Base-by-base conservation (phyloP, 192 early-diverging fungal species). In the Rhizoclosmatium sp. region DNA sequence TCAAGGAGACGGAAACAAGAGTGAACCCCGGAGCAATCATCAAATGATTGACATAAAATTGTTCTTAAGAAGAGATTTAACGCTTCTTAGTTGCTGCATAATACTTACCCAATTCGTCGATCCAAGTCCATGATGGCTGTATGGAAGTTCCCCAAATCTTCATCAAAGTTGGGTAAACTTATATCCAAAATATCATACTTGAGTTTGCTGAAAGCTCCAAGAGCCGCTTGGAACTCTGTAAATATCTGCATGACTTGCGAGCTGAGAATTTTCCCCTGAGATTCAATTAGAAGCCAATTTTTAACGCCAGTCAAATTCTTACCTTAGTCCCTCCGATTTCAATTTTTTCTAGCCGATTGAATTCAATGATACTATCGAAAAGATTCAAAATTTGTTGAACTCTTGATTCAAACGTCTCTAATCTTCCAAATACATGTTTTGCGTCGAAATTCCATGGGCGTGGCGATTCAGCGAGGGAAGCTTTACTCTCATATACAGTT, bases 311-410 rank as follows among this genome's bases (percentile, higher is more conserved):
- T 9, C 7, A 19, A 78, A 39, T 41, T 3, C 45, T 10, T 45
- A 89, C 88, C 84, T 92, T 92, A n/a, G 89, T 92, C 16, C 90
- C 90, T 45, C 90, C 90, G 58, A 92, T 89, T 77, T 92, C 90
- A 82, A 92, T 87, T 75, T 92, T 92, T 80, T 92, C 90, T 42
- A 92, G 74, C 21, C 90, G 80, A 78, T 91, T 92, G 71, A 92
- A 92, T 79, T 92, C 90, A 71, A 91, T 92, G 59, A 92, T 91
- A n/a, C 84, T 91, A 51, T 92, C 90, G 82, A 92, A 92, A 3
- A 92, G 80, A 47, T 81, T 90, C 2, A 86, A 67, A 74, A 92
- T 87, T 51, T 89, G 76, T 48, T 82, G 79, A 3, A 92, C 89
- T 19, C 90, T 73, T 23, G 73, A 79, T 31, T 90, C 77, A 68